Percentiles rank a stretch among this genome's conserved stretches.
Evolutionary conservation across 139 green algal genomes (phyloP).

Genomic region (Desmodesmus armatus): DNA sequence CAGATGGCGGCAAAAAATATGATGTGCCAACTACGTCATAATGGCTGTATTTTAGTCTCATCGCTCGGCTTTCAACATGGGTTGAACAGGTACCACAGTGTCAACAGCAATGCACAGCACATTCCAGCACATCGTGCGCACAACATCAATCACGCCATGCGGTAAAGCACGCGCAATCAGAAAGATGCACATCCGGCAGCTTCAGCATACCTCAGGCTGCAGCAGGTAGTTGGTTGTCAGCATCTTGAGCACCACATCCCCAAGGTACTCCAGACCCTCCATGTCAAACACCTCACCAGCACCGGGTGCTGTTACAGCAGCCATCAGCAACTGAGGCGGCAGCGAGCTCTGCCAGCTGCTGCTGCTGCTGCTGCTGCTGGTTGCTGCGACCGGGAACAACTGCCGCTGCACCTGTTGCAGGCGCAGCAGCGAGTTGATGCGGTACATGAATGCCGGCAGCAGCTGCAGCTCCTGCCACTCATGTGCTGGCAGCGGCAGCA

Average conservation of each 20-base stretch:
- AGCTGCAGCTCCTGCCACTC: constrained; percentile 33
- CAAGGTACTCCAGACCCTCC: constrained; percentile 34
- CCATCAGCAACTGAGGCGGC: constrained; percentile 21
- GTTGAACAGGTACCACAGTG: background rate
- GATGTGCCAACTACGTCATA: too few relatives aligned
- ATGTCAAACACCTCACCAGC: constrained; percentile 40
- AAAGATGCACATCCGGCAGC: too few relatives aligned
- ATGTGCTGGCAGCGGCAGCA: constrained; percentile 9
- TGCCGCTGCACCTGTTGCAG: constrained; percentile 14
- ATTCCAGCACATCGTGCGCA: background rate
- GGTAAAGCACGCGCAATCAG: too few relatives aligned
- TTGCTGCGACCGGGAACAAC: background rate
- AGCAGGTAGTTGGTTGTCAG: constrained; percentile 38
- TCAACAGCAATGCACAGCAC: too few relatives aligned
- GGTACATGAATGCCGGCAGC: constrained; percentile 41
- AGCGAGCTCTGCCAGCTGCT: constrained; percentile 3
- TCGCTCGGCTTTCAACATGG: too few relatives aligned
- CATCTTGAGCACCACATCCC: constrained; percentile 46
- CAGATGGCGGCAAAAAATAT: too few relatives aligned
- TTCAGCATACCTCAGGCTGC: too few relatives aligned
- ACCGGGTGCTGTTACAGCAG: background rate
- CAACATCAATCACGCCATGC: too few relatives aligned
- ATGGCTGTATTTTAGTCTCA: too few relatives aligned
- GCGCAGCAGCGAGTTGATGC: constrained; percentile 21
- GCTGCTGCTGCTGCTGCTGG: background rate